phyloP scores from a whole-genome alignment of 1,284 basidiomycete species.

The Trichosporon coremiiforme region DNA sequence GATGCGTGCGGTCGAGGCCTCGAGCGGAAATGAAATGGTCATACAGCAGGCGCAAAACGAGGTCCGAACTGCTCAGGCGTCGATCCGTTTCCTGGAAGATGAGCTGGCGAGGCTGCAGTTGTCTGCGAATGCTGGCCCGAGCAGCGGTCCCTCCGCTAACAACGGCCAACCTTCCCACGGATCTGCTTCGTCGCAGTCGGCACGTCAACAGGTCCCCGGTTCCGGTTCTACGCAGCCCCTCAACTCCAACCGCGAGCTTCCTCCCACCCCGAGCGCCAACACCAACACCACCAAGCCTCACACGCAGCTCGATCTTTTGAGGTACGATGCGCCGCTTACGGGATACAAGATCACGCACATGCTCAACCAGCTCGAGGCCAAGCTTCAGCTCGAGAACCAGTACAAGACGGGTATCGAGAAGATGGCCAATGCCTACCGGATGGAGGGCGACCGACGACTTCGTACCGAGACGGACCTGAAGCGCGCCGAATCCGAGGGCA shows the following conservation, averaged over 20 bases:
- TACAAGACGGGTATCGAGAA: slow-evolving; percentile 99
- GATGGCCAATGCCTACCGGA: slow-evolving; percentile 93
- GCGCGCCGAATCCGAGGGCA: slow-evolving; percentile 90
- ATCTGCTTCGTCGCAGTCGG: slow-evolving; percentile 10
- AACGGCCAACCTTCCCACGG: slow-evolving; percentile 17
- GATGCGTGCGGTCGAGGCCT: slow-evolving; percentile 55
- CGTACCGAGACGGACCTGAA: slow-evolving; percentile 90
- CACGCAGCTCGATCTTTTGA: slow-evolving; percentile 75
- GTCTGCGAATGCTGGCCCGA: slow-evolving; percentile 11
- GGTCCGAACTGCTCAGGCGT: slow-evolving; percentile 52
- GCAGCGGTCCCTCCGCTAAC: slow-evolving; percentile 8
- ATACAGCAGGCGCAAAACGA: slow-evolving; percentile 57
- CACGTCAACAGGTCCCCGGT: neutral
- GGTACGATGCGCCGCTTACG: slow-evolving; percentile 95
- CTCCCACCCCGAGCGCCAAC: slow-evolving; percentile 24
- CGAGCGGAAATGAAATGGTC: slow-evolving; percentile 54
- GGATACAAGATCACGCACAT: slow-evolving; percentile 96
- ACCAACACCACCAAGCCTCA: slow-evolving; percentile 29
- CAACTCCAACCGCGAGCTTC: slow-evolving; percentile 23
- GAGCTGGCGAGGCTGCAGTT: slow-evolving; percentile 54
- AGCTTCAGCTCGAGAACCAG: slow-evolving; percentile 96
- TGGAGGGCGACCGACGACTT: slow-evolving; percentile 93
- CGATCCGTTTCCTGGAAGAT: slow-evolving; percentile 55
- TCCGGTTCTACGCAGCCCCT: slow-evolving; percentile 22
- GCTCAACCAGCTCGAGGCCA: slow-evolving; percentile 99